Evolutionary conservation across 805 yeast genomes (phyloP), one percentile per base, ranked within the genome.

Genomic region (Scheffersomyces spartinae): DNA sequence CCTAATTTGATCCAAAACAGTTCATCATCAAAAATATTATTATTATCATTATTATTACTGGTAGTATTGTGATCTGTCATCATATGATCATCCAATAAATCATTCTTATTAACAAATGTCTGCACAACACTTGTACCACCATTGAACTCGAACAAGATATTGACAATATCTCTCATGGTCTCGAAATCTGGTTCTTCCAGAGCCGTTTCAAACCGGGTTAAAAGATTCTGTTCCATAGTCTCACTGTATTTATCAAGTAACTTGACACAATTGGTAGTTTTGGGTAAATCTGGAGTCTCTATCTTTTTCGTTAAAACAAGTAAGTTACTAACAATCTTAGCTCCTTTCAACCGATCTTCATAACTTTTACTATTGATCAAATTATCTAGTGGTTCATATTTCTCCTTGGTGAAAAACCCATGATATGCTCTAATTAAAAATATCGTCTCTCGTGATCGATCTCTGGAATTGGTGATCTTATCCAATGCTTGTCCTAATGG

Each of bases 61-160:
- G n/a, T n/a, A n/a, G n/a, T n/a, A n/a, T n/a, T n/a, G n/a, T n/a
- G n/a, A n/a, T n/a, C n/a, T n/a, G n/a, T n/a, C n/a, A n/a, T n/a
- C n/a, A n/a, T n/a, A n/a, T n/a, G n/a, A 18, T 56, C 61, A 28
- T 63, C 58, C 47, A 86, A 79, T 31, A 77, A 67, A 25, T 74
- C 79, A 43, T 81, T 83, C 43, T 81, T 84, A 43, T 72, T 74
- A 21, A 86, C 80, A 52, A 82, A 88, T 25, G 77, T 73, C 43
- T 77, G 83, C 6, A 83, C 78, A 6, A 86, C 88, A 31, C 78
- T 74, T 7, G 70, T 64, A 8, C 95, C 95, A 11, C 84, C 88
- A 43, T 88, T 86, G 56, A 75, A 88, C 33, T 74, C 81, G 27
- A 74, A 68, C 25, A 86, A 59, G 10, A 85, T 69, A 26, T 71